Evolutionary conservation across 2,329 filamentous ascomycete species (phyloP).

Genomic region (Helicocarpus griseus): DNA sequence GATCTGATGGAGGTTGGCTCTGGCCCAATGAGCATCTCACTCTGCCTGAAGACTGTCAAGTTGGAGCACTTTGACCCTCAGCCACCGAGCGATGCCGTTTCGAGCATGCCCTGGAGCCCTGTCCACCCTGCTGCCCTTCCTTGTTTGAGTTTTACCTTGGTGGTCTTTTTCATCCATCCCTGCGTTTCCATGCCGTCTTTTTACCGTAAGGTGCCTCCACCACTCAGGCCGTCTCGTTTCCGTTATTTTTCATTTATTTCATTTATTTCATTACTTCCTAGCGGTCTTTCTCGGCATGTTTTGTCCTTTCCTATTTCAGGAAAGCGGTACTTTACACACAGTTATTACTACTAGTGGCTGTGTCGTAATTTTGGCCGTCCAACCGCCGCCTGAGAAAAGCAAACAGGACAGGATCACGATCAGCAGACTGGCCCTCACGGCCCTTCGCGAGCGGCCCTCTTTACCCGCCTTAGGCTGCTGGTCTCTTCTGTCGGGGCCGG

Average conservation of each 20-base stretch:
- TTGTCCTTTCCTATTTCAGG: not conserved
- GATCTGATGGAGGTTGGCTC: conserved; percentile 36
- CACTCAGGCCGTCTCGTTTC: not conserved
- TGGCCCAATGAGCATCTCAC: conserved; percentile 12
- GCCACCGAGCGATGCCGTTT: not conserved
- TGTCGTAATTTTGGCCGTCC: conserved; percentile 1
- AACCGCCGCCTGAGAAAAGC: not conserved
- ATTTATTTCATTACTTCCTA: conserved; percentile 13
- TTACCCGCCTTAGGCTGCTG: not conserved
- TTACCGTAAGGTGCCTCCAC: conserved; percentile 3
- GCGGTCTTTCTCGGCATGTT: not conserved
- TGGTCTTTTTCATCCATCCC: not conserved
- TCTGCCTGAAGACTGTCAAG: not conserved
- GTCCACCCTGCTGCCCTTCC: not conserved
- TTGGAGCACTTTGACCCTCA: not conserved
- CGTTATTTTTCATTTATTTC: conserved; percentile 12
- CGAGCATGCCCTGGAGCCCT: not conserved
- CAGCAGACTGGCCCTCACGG: not conserved
- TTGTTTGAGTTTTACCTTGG: not conserved
- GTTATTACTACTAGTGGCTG: not conserved
- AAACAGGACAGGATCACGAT: not conserved
- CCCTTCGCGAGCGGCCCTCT: not conserved
- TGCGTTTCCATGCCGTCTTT: not conserved
- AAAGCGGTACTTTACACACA: not conserved
- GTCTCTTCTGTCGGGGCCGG: conserved; percentile 1